Evolutionary conservation across 805 yeast species (phyloP), one percentile per base, ranked within the genome.

Genomic region (Lachancea fermentati): DNA sequence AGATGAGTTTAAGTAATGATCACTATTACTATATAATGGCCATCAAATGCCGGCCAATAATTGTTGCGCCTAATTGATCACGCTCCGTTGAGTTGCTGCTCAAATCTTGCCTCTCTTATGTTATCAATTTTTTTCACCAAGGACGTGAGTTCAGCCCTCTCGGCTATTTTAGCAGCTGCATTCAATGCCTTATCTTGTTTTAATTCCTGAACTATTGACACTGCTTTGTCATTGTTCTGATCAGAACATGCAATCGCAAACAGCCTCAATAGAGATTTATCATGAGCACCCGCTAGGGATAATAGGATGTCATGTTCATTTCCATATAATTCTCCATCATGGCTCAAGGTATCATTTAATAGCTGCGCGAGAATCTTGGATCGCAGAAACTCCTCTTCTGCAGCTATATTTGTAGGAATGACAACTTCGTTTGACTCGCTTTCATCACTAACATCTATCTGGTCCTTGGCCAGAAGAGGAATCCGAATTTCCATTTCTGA

Each of bases 141-240:
- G 1, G 64, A 54, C 12, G 67, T 63, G 54, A 79, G 58, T 24
- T 76, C 81, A 41, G 78, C 72, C 44, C 96, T 73, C 54, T 85
- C 85, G 1, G 96, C 87, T 40, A 91, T 85, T 62, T 83, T 83
- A 11, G 76, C 68, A 1, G 97, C 96, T 0, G 96, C 96, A 41
- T 72, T 73, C 46, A 89, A 65, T 2, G 95, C 94, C 49, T 82
- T 79, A 46, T 84, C 91, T 49, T 79, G 82, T 50, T 78, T 76
- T 50, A 91, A 68, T 53, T 83, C 77, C 45, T 70, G 72, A 5
- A 78, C 88, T 19, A 93, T 59, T 25, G 82, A 79, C 46, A 78
- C 67, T 1, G 95, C 93, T 58, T 81, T 81, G 39, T 73, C 72
- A 30, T 73, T 59, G 40, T 79, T 75, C 31, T 78, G 74, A 16